phyloP scores from a whole-genome alignment of 805 yeast species.

The Hyphopichia homilentoma region DNA sequence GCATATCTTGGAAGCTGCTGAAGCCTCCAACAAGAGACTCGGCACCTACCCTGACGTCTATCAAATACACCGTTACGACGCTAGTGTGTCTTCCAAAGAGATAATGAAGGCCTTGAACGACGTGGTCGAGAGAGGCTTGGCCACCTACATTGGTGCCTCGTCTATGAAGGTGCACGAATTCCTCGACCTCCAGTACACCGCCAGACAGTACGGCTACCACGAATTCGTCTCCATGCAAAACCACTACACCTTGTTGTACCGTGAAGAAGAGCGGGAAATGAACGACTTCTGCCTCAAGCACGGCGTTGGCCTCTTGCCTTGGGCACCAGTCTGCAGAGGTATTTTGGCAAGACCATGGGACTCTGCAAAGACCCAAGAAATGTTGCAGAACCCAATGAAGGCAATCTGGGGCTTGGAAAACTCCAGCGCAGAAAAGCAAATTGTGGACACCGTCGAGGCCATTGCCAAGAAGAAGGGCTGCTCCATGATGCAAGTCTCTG shows the following conservation, averaged over 20 bases:
- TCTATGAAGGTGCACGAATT: conserved; percentile 1
- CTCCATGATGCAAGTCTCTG: conserved; percentile 37
- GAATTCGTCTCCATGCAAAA: conserved; percentile 5
- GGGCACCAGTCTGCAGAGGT: conserved; percentile 58
- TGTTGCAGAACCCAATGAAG: conserved; percentile 5
- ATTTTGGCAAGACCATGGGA: conserved; percentile 44
- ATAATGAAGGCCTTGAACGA: conserved; percentile 10
- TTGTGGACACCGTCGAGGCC: conserved; percentile 10
- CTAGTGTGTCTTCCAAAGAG: conserved; percentile 7
- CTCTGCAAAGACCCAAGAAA: conserved; percentile 2
- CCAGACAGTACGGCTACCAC: conserved; percentile 1
- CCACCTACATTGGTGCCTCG: conserved; percentile 10
- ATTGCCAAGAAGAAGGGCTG: conserved; percentile 36
- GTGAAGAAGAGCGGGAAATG: conserved; percentile 3
- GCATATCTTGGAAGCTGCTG: conserved; percentile 41
- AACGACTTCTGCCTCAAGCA: conserved; percentile 45
- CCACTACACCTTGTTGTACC: conserved; percentile 7
- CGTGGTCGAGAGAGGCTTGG: conserved; percentile 6
- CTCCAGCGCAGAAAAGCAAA: conserved; percentile 7
- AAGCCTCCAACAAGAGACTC: conserved; percentile 37
- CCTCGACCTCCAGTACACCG: background rate
- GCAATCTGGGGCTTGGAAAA: conserved; percentile 2
- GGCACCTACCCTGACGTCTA: conserved; percentile 30
- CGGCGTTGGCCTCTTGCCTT: conserved; percentile 56
- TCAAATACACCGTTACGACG: conserved; percentile 7